phyloP scores from a whole-genome alignment of 192 early-diverging fungal genomes.

The Backusella mclennaniae region DNA sequence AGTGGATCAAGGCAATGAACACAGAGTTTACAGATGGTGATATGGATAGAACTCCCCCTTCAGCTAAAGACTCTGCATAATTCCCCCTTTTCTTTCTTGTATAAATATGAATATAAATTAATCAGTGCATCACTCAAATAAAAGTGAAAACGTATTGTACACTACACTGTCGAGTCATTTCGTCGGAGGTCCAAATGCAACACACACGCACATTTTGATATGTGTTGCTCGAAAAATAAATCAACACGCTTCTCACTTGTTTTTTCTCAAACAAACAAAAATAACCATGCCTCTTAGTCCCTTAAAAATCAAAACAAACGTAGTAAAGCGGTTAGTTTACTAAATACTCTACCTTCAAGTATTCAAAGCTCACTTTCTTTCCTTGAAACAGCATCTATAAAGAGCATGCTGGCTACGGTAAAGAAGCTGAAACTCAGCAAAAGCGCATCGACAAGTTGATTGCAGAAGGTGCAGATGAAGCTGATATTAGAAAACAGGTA shows the following conservation, averaged over 20 bases:
- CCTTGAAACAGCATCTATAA: slow-evolving; percentile 41
- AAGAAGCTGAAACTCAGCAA: slow-evolving; percentile 49
- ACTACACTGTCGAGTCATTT: too few species aligned
- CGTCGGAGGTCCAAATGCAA: background rate
- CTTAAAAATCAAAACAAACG: slow-evolving; percentile 59
- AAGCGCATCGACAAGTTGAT: slow-evolving; percentile 52
- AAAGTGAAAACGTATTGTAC: too few species aligned
- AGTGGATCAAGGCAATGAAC: slow-evolving; percentile 90
- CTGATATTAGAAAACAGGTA: slow-evolving; percentile 64
- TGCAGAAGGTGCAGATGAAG: slow-evolving; percentile 49
- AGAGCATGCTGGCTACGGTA: slow-evolving; percentile 48
- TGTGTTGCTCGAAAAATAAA: background rate
- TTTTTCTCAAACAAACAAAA: background rate
- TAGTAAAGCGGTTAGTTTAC: slow-evolving; percentile 55
- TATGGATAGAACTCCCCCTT: slow-evolving; percentile 46
- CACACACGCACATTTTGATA: background rate
- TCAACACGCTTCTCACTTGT: background rate
- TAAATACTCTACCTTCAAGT: background rate
- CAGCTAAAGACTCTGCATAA: background rate
- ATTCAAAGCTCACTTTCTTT: background rate
- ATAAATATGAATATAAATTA: background rate
- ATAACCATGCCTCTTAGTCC: slow-evolving; percentile 46
- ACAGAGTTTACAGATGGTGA: slow-evolving; percentile 76
- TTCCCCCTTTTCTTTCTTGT: background rate
- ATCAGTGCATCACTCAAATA: too few species aligned